phyloP scores from a whole-genome alignment of 208 protist genomes.

The Trypanosoma brucei region DNA sequence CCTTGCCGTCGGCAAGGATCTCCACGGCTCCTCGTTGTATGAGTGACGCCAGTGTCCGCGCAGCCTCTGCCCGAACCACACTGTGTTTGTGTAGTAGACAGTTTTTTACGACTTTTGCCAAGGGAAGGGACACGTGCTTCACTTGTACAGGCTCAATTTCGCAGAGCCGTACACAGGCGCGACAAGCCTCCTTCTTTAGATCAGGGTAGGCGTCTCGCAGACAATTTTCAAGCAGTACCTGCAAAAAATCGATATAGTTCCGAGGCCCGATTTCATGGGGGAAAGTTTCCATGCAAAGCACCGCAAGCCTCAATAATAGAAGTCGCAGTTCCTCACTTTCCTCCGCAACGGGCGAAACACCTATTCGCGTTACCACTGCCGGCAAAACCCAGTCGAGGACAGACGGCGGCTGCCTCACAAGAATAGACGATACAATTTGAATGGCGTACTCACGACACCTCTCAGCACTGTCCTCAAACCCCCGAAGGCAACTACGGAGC shows the following conservation, averaged over 20 bases:
- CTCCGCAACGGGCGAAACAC: conserved; percentile 60
- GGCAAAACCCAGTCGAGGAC: conserved; percentile 88
- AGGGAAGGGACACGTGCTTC: conserved; percentile 48
- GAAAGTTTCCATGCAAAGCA: conserved; percentile 72
- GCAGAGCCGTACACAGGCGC: conserved; percentile 58
- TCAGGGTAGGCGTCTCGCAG: conserved; percentile 74
- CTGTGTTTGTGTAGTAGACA: conserved; percentile 86
- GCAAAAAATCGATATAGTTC: conserved; percentile 88
- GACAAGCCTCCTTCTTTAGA: conserved; percentile 82
- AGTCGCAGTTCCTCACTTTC: conserved; percentile 82
- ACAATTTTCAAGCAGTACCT: conserved; percentile 82
- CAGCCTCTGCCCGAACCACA: conserved; percentile 62
- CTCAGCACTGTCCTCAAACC: conserved; percentile 78
- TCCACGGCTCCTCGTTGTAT: conserved; percentile 70
- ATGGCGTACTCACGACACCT: conserved; percentile 72
- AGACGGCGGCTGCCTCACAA: conserved; percentile 40
- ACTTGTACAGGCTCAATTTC: conserved; percentile 71
- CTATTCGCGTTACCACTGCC: conserved; percentile 77
- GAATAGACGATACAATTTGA: conserved; percentile 33
- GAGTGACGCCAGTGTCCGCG: conserved; percentile 49
- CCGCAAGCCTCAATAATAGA: conserved; percentile 53
- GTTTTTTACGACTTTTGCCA: conserved; percentile 66
- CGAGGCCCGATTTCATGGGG: conserved; percentile 83
- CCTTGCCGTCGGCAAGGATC: conserved; percentile 53
- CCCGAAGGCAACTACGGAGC: conserved; percentile 51